phyloP scores from a whole-genome alignment of 805 yeast genomes.

The Nakazawaea populi region DNA sequence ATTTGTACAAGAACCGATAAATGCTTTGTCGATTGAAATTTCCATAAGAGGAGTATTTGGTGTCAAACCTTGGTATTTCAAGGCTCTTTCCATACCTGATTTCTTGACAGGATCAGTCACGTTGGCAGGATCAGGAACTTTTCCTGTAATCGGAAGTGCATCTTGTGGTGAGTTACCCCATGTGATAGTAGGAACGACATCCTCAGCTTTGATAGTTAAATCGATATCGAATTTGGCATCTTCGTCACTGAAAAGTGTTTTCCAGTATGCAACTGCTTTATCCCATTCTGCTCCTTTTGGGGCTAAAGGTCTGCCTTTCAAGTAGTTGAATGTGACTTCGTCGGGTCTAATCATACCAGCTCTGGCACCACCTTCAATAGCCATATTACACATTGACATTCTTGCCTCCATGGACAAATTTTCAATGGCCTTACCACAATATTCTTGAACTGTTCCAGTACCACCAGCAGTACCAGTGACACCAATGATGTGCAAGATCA shows the following conservation, averaged over 20 bases:
- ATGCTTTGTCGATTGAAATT: constrained; percentile 85
- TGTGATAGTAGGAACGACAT: constrained; percentile 91
- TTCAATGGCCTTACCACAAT: constrained; percentile 93
- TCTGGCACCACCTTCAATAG: constrained; percentile 98
- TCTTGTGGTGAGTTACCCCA: constrained; percentile 99
- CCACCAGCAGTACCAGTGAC: constrained; percentile 99
- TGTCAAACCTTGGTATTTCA: constrained; percentile 83
- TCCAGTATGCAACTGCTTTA: constrained; percentile 90
- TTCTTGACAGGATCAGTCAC: constrained; percentile 67
- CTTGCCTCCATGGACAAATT: constrained; percentile 92
- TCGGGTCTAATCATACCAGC: constrained; percentile 99
- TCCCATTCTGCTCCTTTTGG: constrained; percentile 95
- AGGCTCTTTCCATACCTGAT: constrained; percentile 86
- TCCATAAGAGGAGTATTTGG: constrained; percentile 76
- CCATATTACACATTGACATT: constrained; percentile 99
- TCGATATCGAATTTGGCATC: constrained; percentile 88
- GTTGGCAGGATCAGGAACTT: constrained; percentile 84
- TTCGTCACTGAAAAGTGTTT: constrained; percentile 77
- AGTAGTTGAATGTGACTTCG: constrained; percentile 78
- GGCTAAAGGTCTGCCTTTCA: constrained; percentile 91
- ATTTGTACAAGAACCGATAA: constrained; percentile 97
- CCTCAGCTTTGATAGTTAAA: constrained; percentile 72
- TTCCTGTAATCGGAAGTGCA: constrained; percentile 88
- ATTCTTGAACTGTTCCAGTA: constrained; percentile 94
- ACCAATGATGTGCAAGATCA: constrained; percentile 91